A percentile compares a stretch with the other conserved stretches of the same genome.
Conservation (phyloP, 2,329 filamentous ascomycete genomes). For the Raffaelea deltoideospora region DNA sequence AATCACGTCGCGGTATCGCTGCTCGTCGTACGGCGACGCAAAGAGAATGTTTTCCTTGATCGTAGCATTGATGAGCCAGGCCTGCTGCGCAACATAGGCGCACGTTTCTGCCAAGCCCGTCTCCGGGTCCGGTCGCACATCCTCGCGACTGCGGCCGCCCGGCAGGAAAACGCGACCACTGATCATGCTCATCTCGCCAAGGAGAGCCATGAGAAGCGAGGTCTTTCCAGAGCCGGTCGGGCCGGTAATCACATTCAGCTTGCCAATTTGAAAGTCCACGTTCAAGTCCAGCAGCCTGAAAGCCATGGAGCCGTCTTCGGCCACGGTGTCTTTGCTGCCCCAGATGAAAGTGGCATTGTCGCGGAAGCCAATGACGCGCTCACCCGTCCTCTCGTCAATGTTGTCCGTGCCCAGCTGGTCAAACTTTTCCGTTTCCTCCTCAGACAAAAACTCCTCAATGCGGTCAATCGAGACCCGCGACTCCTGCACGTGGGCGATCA, state of each 20-base stretch:
- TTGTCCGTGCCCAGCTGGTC: slow-evolving; percentile 61
- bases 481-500: slow-evolving; percentile 97
- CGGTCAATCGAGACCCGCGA: slow-evolving; percentile 93
- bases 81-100: slow-evolving; percentile 91
- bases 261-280: slow-evolving; percentile 67
- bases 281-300: slow-evolving; percentile 76
- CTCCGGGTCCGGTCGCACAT: slow-evolving; percentile 64
- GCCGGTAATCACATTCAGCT: slow-evolving; percentile 84
- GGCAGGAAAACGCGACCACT: slow-evolving; percentile 72
- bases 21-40: slow-evolving; percentile 62
- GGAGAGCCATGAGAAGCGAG: slow-evolving; percentile 83
- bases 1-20: slow-evolving; percentile 76
- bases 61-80: slow-evolving; percentile 91
- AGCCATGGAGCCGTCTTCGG: slow-evolving; percentile 51
- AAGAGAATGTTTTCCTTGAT: slow-evolving; percentile 96
- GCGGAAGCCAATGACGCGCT: slow-evolving; percentile 69
- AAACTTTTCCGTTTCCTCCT: slow-evolving; percentile 95
- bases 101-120: slow-evolving; percentile 83
- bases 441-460: slow-evolving; percentile 83
- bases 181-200: slow-evolving; percentile 88
- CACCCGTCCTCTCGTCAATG: slow-evolving; percentile 50
- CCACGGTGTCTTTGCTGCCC: slow-evolving; percentile 53
- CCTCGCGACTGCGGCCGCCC: slow-evolving; percentile 71
- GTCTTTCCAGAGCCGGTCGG: slow-evolving; percentile 94
- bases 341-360: slow-evolving; percentile 69